Evolutionary conservation across 768 basidiomycete genomes (phyloP).

Genomic region (Cyclocybe aegerita): DNA sequence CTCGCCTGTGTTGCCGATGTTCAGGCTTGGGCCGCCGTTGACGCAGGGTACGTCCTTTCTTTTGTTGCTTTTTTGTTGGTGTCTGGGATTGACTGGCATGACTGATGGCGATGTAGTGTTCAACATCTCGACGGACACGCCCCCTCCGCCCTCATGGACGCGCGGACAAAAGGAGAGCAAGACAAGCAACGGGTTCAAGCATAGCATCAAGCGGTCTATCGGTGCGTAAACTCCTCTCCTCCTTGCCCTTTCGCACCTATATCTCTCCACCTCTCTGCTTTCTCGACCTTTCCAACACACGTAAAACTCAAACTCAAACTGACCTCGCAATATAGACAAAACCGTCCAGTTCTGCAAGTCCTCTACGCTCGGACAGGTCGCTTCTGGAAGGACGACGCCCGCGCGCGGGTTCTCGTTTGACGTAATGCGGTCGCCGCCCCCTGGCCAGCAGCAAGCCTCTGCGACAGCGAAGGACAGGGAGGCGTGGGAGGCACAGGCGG

Average conservation of each 20-base stretch:
- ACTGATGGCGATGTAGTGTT: constrained; percentile 12
- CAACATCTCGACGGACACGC: constrained; percentile 22
- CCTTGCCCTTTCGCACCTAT: too few relatives aligned
- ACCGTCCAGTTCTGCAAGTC: constrained; percentile 68
- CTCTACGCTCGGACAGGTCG: constrained; percentile 46
- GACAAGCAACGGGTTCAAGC: constrained; percentile 49
- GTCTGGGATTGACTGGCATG: constrained; percentile 5
- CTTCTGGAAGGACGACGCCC: constrained; percentile 41
- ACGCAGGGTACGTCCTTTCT: constrained; percentile 23
- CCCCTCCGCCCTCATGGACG: constrained; percentile 14
- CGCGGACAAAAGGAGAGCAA: constrained; percentile 26
- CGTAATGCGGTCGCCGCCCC: constrained; percentile 16
- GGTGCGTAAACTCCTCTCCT: constrained; percentile 44
- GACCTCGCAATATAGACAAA: constrained; percentile 47
- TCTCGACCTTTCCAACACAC: background rate
- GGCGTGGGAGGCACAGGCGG: constrained; percentile 19
- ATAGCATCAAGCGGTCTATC: constrained; percentile 72
- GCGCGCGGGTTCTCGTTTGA: constrained; percentile 42
- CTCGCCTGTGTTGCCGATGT: constrained; percentile 26
- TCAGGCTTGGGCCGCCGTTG: constrained; percentile 27
- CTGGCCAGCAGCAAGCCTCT: constrained; percentile 16
- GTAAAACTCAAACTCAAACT: too few relatives aligned
- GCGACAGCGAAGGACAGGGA: constrained; percentile 20
- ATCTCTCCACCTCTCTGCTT: background rate
- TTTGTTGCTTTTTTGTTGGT: background rate